Conservation (phyloP, 768 basidiomycete genomes). For the Fistulinella prunicolor region DNA sequence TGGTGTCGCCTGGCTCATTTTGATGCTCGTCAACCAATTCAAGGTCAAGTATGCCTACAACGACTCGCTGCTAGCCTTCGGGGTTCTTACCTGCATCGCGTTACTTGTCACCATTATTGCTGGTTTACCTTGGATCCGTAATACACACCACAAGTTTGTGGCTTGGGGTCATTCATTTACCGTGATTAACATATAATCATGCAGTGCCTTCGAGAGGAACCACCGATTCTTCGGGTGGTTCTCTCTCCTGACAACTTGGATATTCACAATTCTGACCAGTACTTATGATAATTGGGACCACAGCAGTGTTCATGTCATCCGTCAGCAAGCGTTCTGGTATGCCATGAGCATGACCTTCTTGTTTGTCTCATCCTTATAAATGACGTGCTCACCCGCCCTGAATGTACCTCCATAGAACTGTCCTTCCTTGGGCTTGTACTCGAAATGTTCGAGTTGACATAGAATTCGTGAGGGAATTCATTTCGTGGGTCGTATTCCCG, state of each 20-base stretch:
- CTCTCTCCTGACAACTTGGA: slow-evolving; percentile 55
- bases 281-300: slow-evolving; percentile 64
- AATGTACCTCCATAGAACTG: slow-evolving; percentile 44
- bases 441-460: slow-evolving; percentile 72
- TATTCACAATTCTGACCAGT: slow-evolving; percentile 65
- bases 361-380: slow-evolving; percentile 38
- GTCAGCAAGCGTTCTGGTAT: slow-evolving; percentile 78
- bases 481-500: not conserved
- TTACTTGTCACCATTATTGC: slow-evolving; percentile 59
- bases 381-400: not conserved
- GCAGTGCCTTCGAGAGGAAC: slow-evolving; percentile 73
- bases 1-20: slow-evolving; percentile 66
- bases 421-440: slow-evolving; percentile 73
- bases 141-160: slow-evolving; percentile 75
- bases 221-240: slow-evolving; percentile 80
- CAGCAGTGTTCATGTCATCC: slow-evolving; percentile 50
- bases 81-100: slow-evolving; percentile 54
- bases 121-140: slow-evolving; percentile 78
- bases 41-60: slow-evolving; percentile 46
- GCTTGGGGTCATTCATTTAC: not conserved
- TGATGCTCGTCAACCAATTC: slow-evolving; percentile 59
- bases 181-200: not conserved
- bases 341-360: slow-evolving; percentile 69
- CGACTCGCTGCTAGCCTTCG: slow-evolving; percentile 57
- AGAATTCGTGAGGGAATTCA: slow-evolving; percentile 53